These are phyloP conservation scores for Cryphonectria carpinicola DNA, from an alignment of 2,329 filamentous ascomycete genomes.

Conservation along the genomic window DNA sequence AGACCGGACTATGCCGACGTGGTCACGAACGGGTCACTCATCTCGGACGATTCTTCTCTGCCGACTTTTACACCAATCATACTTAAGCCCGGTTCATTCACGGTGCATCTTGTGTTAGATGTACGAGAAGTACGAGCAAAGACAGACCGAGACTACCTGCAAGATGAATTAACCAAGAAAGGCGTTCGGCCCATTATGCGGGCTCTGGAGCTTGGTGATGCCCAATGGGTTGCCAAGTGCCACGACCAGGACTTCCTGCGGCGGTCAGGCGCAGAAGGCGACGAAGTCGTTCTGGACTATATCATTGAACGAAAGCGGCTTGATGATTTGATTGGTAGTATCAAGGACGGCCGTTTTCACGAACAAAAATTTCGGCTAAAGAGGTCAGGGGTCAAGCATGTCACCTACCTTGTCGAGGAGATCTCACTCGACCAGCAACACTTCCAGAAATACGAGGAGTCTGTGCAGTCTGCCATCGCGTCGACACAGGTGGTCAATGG, in stretches of 20 bases:
- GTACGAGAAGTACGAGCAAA: conserved; percentile 74
- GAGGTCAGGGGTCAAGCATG: conserved; percentile 73
- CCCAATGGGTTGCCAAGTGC: conserved; percentile 78
- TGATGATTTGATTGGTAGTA: conserved; percentile 78
- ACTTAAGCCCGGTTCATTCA: conserved; percentile 68
- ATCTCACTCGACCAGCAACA: conserved; percentile 62
- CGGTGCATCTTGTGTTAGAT: conserved; percentile 74
- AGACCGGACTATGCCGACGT: conserved; percentile 42
- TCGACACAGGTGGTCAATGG: conserved; percentile 78
- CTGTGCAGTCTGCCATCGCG: conserved; percentile 73
- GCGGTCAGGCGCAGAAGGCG: conserved; percentile 62
- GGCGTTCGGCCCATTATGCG: conserved; percentile 69
- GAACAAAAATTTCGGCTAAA: conserved; percentile 83
- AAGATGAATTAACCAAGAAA: conserved; percentile 69
- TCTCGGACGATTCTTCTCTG: conserved; percentile 37
- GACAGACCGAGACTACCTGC: conserved; percentile 77
- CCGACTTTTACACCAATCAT: conserved; percentile 62
- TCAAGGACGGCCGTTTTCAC: conserved; percentile 81
- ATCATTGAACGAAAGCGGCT: conserved; percentile 81
- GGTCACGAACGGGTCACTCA: conserved; percentile 44
- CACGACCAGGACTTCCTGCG: conserved; percentile 61
- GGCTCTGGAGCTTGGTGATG: conserved; percentile 73
- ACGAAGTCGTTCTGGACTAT: conserved; percentile 77
- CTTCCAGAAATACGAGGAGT: conserved; percentile 63
- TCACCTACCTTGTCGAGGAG: conserved; percentile 80